phyloP scores from a whole-genome alignment of 768 basidiomycete genomes.

The Calocybe gangraenosa region DNA sequence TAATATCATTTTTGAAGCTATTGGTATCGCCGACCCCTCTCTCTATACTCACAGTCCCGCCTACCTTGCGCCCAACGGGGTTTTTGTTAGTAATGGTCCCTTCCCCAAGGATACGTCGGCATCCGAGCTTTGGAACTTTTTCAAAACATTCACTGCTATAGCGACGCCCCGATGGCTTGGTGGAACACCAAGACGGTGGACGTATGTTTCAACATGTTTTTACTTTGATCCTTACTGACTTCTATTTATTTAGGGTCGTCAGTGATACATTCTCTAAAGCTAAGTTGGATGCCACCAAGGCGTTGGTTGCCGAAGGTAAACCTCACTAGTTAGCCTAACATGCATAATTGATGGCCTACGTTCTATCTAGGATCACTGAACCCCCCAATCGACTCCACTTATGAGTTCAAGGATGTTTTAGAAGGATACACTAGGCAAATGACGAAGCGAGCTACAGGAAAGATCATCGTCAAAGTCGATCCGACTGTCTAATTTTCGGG shows the following conservation, averaged over 20 bases:
- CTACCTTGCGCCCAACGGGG: slow-evolving; percentile 39
- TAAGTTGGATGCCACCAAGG: slow-evolving; percentile 5
- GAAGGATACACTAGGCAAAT: slow-evolving; percentile 49
- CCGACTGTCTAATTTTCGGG: not conserved
- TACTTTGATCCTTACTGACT: not conserved
- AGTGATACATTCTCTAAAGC: slow-evolving; percentile 3
- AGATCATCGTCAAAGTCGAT: slow-evolving; percentile 45
- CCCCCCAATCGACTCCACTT: slow-evolving; percentile 43
- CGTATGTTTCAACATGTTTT: slow-evolving; percentile 23
- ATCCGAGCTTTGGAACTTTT: slow-evolving; percentile 16
- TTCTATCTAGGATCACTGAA: slow-evolving; percentile 46
- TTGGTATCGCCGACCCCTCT: slow-evolving; percentile 30
- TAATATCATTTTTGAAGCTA: slow-evolving; percentile 45
- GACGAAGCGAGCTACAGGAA: slow-evolving; percentile 46
- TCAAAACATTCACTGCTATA: slow-evolving; percentile 19
- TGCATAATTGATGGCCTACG: no score
- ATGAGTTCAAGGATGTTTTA: slow-evolving; percentile 32
- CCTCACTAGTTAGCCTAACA: no score
- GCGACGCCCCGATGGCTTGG: slow-evolving; percentile 38
- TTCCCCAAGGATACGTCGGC: slow-evolving; percentile 22
- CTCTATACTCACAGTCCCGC: slow-evolving; percentile 35
- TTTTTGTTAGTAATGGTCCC: slow-evolving; percentile 41
- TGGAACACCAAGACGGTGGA: slow-evolving; percentile 33
- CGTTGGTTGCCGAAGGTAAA: slow-evolving; percentile 7
- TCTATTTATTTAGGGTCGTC: slow-evolving; percentile 3